Percentiles rank a stretch among this genome's conserved stretches.
These are phyloP conservation scores for Magnaporthiopsis rhizophila DNA, from an alignment of 2,329 filamentous ascomycete genomes.

Conservation along the genomic window DNA sequence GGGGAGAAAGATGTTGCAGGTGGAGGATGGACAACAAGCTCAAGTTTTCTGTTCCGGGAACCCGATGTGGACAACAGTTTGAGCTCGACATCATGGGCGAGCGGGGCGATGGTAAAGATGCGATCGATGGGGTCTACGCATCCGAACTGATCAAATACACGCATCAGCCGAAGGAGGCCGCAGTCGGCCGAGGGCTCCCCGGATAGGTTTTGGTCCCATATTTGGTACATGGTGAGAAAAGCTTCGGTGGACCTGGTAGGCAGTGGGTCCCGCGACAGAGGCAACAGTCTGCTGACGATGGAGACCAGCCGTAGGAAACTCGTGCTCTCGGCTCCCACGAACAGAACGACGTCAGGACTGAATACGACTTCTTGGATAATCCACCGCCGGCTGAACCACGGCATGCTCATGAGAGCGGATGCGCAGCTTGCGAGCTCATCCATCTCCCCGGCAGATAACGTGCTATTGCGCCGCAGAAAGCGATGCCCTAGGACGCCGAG, in stretches of 20 bases:
- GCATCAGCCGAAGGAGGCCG: neutral
- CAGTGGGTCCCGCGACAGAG: neutral
- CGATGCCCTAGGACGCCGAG: neutral
- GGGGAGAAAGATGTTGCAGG: too few species aligned
- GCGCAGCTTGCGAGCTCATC: neutral
- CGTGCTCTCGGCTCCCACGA: neutral
- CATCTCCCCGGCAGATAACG: neutral
- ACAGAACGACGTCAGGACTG: neutral
- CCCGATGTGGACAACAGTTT: neutral
- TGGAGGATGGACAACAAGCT: too few species aligned
- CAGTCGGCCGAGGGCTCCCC: neutral
- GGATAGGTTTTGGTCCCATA: neutral
- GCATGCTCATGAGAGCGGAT: neutral
- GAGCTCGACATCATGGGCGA: neutral
- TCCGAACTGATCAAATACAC: neutral
- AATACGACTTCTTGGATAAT: slow-evolving; percentile 9
- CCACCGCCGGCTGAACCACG: slow-evolving; percentile 9
- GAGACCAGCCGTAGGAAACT: neutral
- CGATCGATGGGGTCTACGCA: neutral
- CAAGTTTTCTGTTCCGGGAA: too few species aligned
- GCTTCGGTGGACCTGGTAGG: neutral
- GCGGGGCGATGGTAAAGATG: neutral
- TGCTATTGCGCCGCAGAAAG: neutral
- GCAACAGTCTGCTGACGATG: neutral
- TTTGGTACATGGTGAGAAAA: neutral